phyloP scores from a whole-genome alignment of 768 basidiomycete species.

The Tylopilus plumbeoviolaceoides region DNA sequence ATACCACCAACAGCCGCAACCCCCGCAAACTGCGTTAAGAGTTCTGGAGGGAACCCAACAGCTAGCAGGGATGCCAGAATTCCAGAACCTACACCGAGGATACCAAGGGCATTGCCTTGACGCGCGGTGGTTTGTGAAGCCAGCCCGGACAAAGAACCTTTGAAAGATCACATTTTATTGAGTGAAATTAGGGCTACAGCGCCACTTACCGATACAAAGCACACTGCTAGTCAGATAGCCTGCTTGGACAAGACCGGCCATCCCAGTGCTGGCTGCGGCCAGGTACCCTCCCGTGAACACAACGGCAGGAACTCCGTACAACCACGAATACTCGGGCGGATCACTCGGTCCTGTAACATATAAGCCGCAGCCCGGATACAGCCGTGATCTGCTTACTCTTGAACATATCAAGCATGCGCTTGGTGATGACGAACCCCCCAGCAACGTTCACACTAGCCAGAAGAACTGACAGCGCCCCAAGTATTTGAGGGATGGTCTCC shows the following conservation, averaged over 20 bases:
- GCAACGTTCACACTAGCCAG: constrained; percentile 85
- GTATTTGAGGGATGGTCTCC: constrained; percentile 71
- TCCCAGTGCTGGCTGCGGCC: constrained; percentile 76
- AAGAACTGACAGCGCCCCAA: constrained; percentile 82
- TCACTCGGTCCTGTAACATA: constrained; percentile 60
- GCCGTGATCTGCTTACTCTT: constrained; percentile 49
- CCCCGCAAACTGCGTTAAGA: constrained; percentile 73
- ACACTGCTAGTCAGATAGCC: constrained; percentile 83
- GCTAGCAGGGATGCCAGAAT: constrained; percentile 78
- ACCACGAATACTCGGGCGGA: constrained; percentile 84
- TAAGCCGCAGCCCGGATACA: neutral
- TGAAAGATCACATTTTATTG: neutral
- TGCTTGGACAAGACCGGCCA: constrained; percentile 83
- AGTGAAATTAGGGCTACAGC: neutral
- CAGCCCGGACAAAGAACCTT: constrained; percentile 77
- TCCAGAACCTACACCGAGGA: constrained; percentile 80
- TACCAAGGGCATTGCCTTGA: constrained; percentile 85
- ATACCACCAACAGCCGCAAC: constrained; percentile 72
- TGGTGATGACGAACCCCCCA: constrained; percentile 86
- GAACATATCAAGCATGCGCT: constrained; percentile 93
- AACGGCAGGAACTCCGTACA: constrained; percentile 75
- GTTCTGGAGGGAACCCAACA: constrained; percentile 74
- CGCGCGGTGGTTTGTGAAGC: constrained; percentile 78
- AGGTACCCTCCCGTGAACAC: constrained; percentile 83
- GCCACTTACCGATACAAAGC: constrained; percentile 69